These are phyloP conservation scores for Metschnikowia dekortorum DNA, from an alignment of 805 yeast genomes.

Conservation along the genomic window DNA sequence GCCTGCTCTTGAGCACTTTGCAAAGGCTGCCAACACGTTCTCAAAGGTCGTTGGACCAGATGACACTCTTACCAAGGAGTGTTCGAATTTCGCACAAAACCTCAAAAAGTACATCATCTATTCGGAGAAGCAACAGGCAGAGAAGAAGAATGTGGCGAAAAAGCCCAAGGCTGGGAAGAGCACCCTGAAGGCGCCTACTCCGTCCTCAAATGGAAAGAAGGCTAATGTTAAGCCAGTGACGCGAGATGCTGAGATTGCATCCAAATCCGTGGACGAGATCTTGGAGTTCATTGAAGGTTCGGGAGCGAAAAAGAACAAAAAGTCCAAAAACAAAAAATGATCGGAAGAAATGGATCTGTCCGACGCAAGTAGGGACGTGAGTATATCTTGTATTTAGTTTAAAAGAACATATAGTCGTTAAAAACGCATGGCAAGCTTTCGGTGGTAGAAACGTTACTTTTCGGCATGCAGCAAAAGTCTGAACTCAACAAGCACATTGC, in stretches of 20 bases:
- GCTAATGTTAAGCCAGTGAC: constrained; percentile 15
- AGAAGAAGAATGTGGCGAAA: constrained; percentile 23
- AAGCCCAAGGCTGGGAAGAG: constrained; percentile 19
- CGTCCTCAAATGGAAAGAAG: constrained; percentile 13
- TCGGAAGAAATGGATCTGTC: neutral
- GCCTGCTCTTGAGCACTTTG: constrained; percentile 53
- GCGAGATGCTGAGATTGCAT: constrained; percentile 52
- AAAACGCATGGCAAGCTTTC: neutral
- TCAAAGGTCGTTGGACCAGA: constrained; percentile 59
- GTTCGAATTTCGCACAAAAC: constrained; percentile 58
- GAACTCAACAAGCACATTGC: constrained; percentile 16
- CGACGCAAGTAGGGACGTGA: neutral
- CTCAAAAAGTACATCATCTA: constrained; percentile 47
- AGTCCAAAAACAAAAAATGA: constrained; percentile 10
- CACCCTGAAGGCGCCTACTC: constrained; percentile 9
- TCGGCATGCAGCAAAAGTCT: neutral
- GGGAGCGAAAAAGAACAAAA: constrained; percentile 8
- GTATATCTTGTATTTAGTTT: constrained; percentile 2
- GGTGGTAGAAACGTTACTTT: neutral
- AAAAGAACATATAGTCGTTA: constrained; percentile 1
- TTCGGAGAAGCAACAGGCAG: constrained; percentile 37
- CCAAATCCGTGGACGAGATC: constrained; percentile 67
- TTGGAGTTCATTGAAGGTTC: constrained; percentile 61
- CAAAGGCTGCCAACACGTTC: constrained; percentile 55
- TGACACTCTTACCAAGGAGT: constrained; percentile 63